phyloP scores from a whole-genome alignment of 306 rosid genomes.

The Quercus glauca region DNA sequence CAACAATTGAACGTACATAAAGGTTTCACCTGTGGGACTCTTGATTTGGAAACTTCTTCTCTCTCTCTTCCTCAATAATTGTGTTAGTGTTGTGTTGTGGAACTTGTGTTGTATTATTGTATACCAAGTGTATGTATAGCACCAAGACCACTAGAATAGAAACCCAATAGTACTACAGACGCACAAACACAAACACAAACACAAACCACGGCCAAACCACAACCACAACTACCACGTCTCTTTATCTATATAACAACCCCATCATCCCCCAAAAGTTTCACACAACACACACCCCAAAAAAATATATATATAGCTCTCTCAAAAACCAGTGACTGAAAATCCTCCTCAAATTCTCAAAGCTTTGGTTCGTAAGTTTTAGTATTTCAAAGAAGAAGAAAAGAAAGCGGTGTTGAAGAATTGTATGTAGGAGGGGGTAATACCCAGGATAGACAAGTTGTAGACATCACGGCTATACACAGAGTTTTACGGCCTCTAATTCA shows the following conservation, averaged over 20 bases:
- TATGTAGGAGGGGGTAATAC: constrained; percentile 55
- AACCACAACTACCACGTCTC: constrained; percentile 30
- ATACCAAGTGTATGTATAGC: too few species aligned
- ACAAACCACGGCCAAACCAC: constrained; percentile 17
- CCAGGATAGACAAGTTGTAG: constrained; percentile 71
- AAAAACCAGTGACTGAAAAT: too few species aligned
- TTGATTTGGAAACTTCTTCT: background rate
- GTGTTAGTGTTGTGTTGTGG: background rate
- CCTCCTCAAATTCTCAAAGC: too few species aligned
- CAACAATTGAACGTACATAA: too few species aligned
- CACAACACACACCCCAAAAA: background rate
- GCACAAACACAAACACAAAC: constrained; percentile 12
- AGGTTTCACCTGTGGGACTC: too few species aligned
- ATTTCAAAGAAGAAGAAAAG: too few species aligned
- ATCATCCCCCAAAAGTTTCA: background rate
- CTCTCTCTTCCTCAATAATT: constrained; percentile 3
- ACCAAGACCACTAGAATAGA: background rate
- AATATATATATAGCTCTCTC: too few species aligned
- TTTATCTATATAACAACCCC: constrained; percentile 30
- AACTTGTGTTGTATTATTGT: too few species aligned
- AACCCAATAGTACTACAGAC: constrained; percentile 3
- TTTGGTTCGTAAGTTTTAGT: too few species aligned
- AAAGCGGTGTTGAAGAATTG: background rate
- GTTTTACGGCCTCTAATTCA: constrained; percentile 56
- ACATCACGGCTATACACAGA: constrained; percentile 97